Evolutionary conservation across 2,329 filamentous ascomycete genomes (phyloP).

Genomic region (Penicillium psychrosexuale): DNA sequence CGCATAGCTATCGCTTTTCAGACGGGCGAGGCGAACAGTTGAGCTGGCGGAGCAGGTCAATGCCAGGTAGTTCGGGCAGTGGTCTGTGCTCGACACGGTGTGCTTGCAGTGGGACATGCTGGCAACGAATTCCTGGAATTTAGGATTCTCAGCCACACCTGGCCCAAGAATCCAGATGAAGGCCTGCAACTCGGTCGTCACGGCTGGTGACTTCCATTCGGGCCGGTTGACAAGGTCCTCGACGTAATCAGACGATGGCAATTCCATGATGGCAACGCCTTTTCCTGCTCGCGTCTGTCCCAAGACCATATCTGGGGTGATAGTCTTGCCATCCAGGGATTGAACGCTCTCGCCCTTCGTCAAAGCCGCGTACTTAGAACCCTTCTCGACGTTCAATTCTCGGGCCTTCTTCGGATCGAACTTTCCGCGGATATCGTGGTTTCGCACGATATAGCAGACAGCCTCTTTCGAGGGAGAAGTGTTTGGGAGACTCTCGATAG

Average conservation of each 20-base stretch:
- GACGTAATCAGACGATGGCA: conserved; percentile 70
- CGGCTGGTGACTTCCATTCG: conserved; percentile 65
- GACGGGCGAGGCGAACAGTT: conserved; percentile 64
- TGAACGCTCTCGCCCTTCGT: conserved; percentile 61
- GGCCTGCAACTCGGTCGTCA: conserved; percentile 65
- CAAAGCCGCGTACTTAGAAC: conserved; percentile 58
- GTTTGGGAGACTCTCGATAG: conserved; percentile 62
- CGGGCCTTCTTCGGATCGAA: conserved; percentile 68
- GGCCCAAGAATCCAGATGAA: conserved; percentile 81
- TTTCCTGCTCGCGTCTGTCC: conserved; percentile 63
- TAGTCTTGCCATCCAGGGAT: conserved; percentile 61
- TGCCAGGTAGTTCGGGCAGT: conserved; percentile 70
- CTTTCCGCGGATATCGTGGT: conserved; percentile 72
- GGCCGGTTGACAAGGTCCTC: conserved; percentile 64
- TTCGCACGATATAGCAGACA: conserved; percentile 82
- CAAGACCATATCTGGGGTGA: conserved; percentile 86
- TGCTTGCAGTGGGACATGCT: conserved; percentile 64
- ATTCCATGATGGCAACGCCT: conserved; percentile 75
- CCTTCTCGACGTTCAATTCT: conserved; percentile 61
- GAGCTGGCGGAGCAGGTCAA: conserved; percentile 65
- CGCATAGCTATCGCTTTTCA: conserved; percentile 72
- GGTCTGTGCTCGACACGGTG: conserved; percentile 71
- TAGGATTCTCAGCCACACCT: conserved; percentile 60
- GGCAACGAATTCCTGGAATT: conserved; percentile 67
- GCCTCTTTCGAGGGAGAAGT: conserved; percentile 65